Evolutionary conservation across 2,329 filamentous ascomycete species (phyloP).

Genomic region (Tolypocladium album): DNA sequence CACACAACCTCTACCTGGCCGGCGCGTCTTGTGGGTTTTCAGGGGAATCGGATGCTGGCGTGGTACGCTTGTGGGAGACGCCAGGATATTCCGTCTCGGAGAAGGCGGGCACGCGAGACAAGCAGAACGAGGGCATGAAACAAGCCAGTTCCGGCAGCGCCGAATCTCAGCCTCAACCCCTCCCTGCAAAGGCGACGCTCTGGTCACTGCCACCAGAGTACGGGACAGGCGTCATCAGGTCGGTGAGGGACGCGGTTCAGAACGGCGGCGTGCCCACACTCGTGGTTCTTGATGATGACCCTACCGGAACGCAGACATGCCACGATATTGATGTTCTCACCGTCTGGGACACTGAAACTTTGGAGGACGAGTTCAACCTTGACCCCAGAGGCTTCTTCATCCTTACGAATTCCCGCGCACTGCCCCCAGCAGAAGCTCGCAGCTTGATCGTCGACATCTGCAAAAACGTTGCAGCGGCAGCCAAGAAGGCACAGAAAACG

Average conservation of each 20-base stretch:
- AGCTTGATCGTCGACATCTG: conserved; percentile 37
- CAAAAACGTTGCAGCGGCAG: conserved; percentile 34
- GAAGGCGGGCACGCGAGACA: conserved; percentile 1
- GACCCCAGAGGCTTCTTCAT: conserved; percentile 42
- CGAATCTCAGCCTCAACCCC: not conserved
- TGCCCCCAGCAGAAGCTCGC: conserved; percentile 34
- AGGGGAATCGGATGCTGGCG: conserved; percentile 22
- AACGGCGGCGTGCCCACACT: conserved; percentile 17
- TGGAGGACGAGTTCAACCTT: conserved; percentile 31
- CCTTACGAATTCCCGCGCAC: conserved; percentile 45
- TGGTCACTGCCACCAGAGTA: conserved; percentile 12
- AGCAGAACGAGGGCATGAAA: not conserved
- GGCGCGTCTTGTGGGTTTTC: conserved; percentile 19
- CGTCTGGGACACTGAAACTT: conserved; percentile 35
- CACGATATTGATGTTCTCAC: conserved; percentile 45
- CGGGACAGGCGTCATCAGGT: conserved; percentile 9
- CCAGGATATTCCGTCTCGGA: conserved; percentile 10
- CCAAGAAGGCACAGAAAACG: conserved; percentile 20
- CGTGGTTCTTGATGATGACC: conserved; percentile 42
- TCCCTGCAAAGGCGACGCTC: conserved; percentile 12
- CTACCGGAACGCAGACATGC: conserved; percentile 49
- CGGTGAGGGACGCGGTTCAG: conserved; percentile 8
- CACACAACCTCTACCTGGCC: conserved; percentile 20
- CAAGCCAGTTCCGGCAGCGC: not conserved
- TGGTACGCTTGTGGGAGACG: conserved; percentile 27